A percentile compares a stretch with the other conserved stretches of the same genome.
phyloP scores from a whole-genome alignment of 2,329 filamentous ascomycete species.

The Metarhizium sp. region DNA sequence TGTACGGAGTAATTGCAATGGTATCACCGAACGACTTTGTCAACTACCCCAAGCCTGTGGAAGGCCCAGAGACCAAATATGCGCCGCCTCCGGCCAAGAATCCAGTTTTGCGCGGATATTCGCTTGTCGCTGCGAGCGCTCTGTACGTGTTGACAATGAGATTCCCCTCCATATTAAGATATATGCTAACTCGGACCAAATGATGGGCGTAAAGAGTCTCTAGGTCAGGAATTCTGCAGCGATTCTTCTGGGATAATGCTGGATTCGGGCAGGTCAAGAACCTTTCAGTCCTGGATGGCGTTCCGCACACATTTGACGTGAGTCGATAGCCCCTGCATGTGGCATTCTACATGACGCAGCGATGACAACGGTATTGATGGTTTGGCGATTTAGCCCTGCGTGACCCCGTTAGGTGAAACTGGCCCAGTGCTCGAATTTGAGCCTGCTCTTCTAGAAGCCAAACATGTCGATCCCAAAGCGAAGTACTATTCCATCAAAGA shows the following conservation, averaged over 20 bases:
- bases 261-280: conserved; percentile 39
- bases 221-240: conserved; percentile 51
- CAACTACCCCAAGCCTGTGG: conserved; percentile 30
- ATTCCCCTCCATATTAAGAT: neutral
- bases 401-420: conserved; percentile 38
- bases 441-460: conserved; percentile 29
- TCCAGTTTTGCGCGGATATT: conserved; percentile 57
- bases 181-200: neutral
- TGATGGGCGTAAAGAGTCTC: conserved; percentile 38
- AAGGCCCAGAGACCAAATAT: conserved; percentile 27
- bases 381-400: conserved; percentile 36
- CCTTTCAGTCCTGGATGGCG: conserved; percentile 35
- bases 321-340: conserved; percentile 8
- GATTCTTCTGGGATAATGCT: conserved; percentile 61
- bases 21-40: conserved; percentile 20
- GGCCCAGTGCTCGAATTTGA: conserved; percentile 30
- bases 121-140: conserved; percentile 32
- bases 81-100: conserved; percentile 43
- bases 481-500: conserved; percentile 64
- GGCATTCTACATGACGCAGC: neutral
- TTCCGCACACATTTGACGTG: conserved; percentile 39
- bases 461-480: conserved; percentile 30
- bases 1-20: neutral
- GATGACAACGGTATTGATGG: neutral
- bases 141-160: conserved; percentile 3